Conservation (phyloP, 164 flowering plant genomes). For the Chimonanthus praecox region DNA sequence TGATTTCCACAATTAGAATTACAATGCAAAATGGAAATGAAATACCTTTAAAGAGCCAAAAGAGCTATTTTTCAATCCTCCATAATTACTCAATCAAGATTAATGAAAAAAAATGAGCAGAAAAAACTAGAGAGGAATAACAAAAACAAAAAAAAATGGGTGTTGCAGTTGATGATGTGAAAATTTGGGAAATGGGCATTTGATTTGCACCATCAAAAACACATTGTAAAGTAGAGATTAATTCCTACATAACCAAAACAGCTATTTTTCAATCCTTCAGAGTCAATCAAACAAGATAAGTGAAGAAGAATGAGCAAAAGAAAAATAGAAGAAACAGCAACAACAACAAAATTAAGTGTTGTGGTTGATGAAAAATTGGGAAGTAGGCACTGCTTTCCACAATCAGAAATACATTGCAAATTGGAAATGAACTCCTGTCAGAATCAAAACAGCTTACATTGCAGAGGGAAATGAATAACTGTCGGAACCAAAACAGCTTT, state of each 20-base stretch:
- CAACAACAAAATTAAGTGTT: neutral
- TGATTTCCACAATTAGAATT: neutral
- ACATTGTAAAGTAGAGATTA: neutral
- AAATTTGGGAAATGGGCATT: neutral
- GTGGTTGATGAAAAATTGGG: neutral
- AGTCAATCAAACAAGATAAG: too few species aligned
- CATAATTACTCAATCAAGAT: neutral
- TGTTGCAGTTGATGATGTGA: neutral
- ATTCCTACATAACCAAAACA: neutral
- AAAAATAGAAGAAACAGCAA: neutral
- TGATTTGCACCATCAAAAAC: neutral
- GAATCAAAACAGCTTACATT: too few species aligned
- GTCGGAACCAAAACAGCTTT: too few species aligned
- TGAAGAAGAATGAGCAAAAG: neutral
- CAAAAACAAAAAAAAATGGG: neutral
- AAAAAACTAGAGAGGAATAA: neutral
- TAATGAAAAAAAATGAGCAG: neutral
- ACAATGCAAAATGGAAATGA: neutral
- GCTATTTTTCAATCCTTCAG: neutral
- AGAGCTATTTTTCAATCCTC: slow-evolving; percentile 1
- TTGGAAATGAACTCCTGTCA: neutral
- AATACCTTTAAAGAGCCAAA: neutral
- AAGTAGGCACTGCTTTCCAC: neutral
- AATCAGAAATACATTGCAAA: neutral
- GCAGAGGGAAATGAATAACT: too few species aligned